Base-by-base conservation (phyloP, 108 stramenopile genomes). In the Nitzschia sp. region DNA sequence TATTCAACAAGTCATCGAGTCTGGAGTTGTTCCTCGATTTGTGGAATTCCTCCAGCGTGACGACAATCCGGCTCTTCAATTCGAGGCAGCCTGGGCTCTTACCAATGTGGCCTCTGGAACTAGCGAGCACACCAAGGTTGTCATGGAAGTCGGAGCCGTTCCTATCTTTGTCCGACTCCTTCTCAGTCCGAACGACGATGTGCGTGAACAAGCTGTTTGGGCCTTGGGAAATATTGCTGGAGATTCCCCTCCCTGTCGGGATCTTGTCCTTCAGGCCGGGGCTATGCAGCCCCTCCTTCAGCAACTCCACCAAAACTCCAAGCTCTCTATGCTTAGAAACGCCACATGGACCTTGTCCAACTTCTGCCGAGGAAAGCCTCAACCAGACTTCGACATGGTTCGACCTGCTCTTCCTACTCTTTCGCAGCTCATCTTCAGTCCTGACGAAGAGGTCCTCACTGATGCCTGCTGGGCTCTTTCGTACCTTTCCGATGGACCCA, bases 71-170 rank as follows among this genome's bases (percentile, higher is more conserved):
- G 93, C 90, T 7, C 89, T 98, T 58, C 98, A 98, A 72, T 99
- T 99, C 76, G 98, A 99, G 81, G 97, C 98, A 37, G 97, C 98
- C 7, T 99, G 98, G 98, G 97, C 97, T 12, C 71, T 99, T 38
- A 99, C 98, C 57, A 99, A 99, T 78, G 98, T 99, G 71, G 98
- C 98, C 17, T 90, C 88, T 39, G 98, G 97, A 48, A 97, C 97
- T 12, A 81, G 88, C n/a, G 96, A 98, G 14, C 96, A 99, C 80
- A 98, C 97, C 42, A 86, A 92, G 64, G 94, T 97, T 43, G 97
- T 99, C 21, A 98, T 98, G 86, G 94, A 97, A 63, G 85, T 90
- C 56, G 97, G 96, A 41, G 98, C 98, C n/a, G 95, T 97, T 39
- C 95, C 95, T 62, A 97, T 97, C 62, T 98, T 99, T 76, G 93